Evolutionary conservation across 768 basidiomycete species (phyloP).

Genomic region (Macrolepiota fuliginosa): DNA sequence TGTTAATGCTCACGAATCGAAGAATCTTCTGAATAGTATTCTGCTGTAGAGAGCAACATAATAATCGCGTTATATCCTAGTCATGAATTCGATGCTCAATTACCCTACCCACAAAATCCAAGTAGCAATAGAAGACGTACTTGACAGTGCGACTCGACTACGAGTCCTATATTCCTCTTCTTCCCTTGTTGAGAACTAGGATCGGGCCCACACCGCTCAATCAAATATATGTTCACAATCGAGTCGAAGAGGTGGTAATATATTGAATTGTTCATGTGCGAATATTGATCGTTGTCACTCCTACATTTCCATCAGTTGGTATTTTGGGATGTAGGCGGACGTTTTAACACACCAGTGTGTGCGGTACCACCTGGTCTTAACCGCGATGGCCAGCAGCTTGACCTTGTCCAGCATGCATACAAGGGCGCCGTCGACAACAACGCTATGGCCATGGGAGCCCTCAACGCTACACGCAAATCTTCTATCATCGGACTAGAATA

Average conservation of each 20-base stretch:
- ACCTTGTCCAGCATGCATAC: conserved; percentile 18
- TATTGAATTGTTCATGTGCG: conserved; percentile 77
- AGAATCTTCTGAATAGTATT: too few species aligned
- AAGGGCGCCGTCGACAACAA: conserved; percentile 20
- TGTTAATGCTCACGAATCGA: too few species aligned
- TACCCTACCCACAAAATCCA: too few species aligned
- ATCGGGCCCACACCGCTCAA: conserved; percentile 55
- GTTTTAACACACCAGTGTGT: too few species aligned
- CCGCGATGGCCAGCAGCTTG: conserved; percentile 17
- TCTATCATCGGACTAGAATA: conserved; percentile 15
- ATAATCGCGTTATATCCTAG: too few species aligned
- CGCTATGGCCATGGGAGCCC: conserved; percentile 11
- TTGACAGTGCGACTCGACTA: conserved; percentile 75
- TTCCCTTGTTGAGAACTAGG: too few species aligned
- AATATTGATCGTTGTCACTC: conserved; percentile 87
- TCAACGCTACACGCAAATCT: conserved; percentile 18
- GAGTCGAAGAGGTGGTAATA: conserved; percentile 86
- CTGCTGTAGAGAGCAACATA: too few species aligned
- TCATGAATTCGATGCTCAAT: too few species aligned
- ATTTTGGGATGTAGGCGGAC: too few species aligned
- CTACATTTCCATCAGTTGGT: too few species aligned
- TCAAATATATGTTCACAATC: conserved; percentile 76
- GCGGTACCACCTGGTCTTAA: conserved; percentile 14
- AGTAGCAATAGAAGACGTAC: too few species aligned
- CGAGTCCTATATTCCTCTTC: conserved; percentile 67